These are phyloP conservation scores for Clitopilus hobsonii DNA, from an alignment of 768 basidiomycete species.

Conservation along the genomic window DNA sequence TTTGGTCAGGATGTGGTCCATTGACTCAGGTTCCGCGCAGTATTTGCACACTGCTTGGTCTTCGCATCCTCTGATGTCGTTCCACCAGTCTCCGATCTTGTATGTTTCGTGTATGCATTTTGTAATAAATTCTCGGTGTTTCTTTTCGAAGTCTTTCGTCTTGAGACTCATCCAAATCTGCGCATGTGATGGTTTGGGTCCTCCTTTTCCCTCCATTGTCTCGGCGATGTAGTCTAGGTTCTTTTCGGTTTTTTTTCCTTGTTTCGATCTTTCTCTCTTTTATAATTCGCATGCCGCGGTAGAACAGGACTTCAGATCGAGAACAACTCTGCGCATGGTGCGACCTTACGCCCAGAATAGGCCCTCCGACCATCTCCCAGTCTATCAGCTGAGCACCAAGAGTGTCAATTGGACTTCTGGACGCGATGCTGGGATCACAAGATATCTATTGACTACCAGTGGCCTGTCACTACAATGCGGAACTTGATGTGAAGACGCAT, in stretches of 20 bases:
- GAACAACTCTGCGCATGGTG: too few relatives aligned
- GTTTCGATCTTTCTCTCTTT: background rate
- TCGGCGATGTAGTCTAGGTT: background rate
- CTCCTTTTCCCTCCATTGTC: background rate
- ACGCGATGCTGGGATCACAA: too few relatives aligned
- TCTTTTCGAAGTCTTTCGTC: conserved; percentile 2
- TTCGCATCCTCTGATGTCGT: conserved; percentile 8
- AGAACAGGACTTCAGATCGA: background rate
- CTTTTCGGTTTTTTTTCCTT: background rate
- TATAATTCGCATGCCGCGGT: background rate
- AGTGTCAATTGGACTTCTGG: too few relatives aligned
- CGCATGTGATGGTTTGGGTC: background rate
- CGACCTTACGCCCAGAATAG: too few relatives aligned
- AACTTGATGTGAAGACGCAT: too few relatives aligned
- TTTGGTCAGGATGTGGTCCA: conserved; percentile 24
- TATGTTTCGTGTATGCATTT: conserved; percentile 16
- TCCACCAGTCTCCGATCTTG: conserved; percentile 21
- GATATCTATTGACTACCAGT: too few relatives aligned
- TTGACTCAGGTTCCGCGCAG: conserved; percentile 16
- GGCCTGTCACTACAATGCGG: too few relatives aligned
- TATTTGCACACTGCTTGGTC: conserved; percentile 8
- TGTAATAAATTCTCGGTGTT: conserved; percentile 15
- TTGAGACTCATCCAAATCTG: conserved; percentile 8
- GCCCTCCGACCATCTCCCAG: too few relatives aligned
- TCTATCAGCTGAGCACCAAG: too few relatives aligned